These are phyloP conservation scores for Xylaria digitata DNA, from an alignment of 2,329 filamentous ascomycete species.

Conservation along the genomic window DNA sequence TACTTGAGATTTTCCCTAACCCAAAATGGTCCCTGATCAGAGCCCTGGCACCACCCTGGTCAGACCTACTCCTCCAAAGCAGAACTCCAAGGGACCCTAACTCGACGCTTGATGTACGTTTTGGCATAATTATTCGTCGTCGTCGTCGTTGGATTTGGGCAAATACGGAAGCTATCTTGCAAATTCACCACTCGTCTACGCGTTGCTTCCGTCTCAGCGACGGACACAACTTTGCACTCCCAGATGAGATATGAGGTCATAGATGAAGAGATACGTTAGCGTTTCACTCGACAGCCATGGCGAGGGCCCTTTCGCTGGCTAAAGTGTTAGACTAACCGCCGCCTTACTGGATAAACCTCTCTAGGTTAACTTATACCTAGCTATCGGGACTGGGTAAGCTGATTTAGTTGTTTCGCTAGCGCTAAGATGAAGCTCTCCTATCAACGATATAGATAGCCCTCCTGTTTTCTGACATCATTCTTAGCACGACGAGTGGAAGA, in stretches of 20 bases:
- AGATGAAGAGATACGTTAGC: neutral
- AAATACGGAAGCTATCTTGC: neutral
- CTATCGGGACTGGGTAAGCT: neutral
- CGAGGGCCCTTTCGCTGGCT: neutral
- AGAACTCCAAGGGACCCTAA: slow-evolving; percentile 5
- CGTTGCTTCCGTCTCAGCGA: neutral
- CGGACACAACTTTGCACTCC: neutral
- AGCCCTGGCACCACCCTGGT: slow-evolving; percentile 11
- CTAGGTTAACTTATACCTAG: neutral
- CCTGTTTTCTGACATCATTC: slow-evolving; percentile 29
- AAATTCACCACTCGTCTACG: neutral
- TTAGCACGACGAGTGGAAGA: neutral
- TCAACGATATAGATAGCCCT: neutral
- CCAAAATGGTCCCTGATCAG: slow-evolving; percentile 7
- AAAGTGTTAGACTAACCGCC: neutral
- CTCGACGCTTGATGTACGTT: slow-evolving; percentile 2
- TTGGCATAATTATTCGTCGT: slow-evolving; percentile 4
- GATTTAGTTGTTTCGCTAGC: slow-evolving; percentile 2
- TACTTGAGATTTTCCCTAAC: slow-evolving; percentile 4
- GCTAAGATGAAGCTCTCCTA: slow-evolving; percentile 5
- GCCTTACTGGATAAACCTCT: neutral
- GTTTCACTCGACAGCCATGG: slow-evolving; percentile 1
- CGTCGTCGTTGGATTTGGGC: neutral
- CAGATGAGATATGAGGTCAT: neutral
- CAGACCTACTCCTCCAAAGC: neutral